These are phyloP conservation scores for Rhodamnia argentea DNA, from an alignment of 345 rosid genomes.

Conservation along the genomic window DNA sequence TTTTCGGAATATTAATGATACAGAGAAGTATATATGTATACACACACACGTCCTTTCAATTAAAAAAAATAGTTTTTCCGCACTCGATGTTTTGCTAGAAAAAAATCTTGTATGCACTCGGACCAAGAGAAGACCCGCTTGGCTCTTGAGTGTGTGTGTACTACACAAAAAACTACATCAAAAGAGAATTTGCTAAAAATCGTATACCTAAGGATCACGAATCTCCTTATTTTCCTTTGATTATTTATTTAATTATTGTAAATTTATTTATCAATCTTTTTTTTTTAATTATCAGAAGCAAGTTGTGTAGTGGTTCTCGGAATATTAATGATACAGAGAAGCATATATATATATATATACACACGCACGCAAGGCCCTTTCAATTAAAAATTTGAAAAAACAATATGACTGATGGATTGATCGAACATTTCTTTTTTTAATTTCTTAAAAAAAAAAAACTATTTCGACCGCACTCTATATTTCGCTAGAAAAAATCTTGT, in stretches of 20 bases:
- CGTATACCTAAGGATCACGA: not conserved
- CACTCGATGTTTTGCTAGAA: too few relatives aligned
- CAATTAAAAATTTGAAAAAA: not conserved
- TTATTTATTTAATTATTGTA: not conserved
- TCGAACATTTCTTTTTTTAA: not conserved
- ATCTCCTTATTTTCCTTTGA: not conserved
- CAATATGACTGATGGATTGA: not conserved
- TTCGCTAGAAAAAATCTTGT: not conserved
- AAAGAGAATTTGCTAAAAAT: not conserved
- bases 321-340: not conserved
- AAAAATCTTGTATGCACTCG: too few relatives aligned
- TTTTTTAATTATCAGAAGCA: not conserved
- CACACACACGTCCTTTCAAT: not conserved
- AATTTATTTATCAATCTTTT: not conserved
- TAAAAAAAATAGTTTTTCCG: too few relatives aligned
- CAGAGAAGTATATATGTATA: not conserved
- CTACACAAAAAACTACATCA: too few relatives aligned
- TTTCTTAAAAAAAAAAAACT: not conserved
- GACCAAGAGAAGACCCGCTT: not conserved
- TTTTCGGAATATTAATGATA: not conserved
- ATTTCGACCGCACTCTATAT: not conserved
- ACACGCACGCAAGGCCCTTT: too few relatives aligned
- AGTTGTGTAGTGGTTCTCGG: not conserved
- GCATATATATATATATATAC: not conserved
- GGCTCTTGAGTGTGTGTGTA: too few relatives aligned